These are phyloP conservation scores for Ceratocystis harringtonii DNA, from an alignment of 2,329 filamentous ascomycete species.

Conservation along the genomic window DNA sequence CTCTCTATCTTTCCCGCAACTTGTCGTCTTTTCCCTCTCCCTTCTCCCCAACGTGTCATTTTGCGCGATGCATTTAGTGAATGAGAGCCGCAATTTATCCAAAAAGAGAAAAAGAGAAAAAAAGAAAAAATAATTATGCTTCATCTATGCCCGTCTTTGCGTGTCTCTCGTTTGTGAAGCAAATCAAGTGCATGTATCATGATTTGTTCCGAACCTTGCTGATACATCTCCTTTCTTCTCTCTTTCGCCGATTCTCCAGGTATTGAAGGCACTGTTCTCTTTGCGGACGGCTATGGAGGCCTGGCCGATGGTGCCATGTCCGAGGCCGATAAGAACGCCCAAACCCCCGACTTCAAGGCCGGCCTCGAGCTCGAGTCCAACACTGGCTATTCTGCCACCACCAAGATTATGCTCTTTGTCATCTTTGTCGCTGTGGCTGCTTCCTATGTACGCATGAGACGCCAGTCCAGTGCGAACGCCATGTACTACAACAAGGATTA, in stretches of 20 bases:
- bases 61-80: constrained; percentile 4
- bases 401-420: constrained; percentile 15
- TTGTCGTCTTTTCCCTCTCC: neutral
- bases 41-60: neutral
- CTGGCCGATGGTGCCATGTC: constrained; percentile 15
- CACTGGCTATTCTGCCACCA: constrained; percentile 12
- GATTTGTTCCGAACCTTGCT: constrained; percentile 7
- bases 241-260: constrained; percentile 7
- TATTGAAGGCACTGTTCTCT: constrained; percentile 15
- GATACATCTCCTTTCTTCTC: constrained; percentile 6
- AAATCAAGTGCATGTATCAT: neutral
- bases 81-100: neutral
- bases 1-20: neutral
- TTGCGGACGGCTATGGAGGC: constrained; percentile 13
- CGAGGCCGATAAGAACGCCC: constrained; percentile 12
- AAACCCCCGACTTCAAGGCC: constrained; percentile 7
- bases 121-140: neutral
- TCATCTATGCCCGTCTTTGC: constrained; percentile 3
- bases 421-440: constrained; percentile 15
- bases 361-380: neutral
- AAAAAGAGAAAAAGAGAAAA: neutral
- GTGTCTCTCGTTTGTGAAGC: constrained; percentile 6
- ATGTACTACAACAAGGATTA: constrained; percentile 12
- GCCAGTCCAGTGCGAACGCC: neutral
- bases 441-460: constrained; percentile 15